These are phyloP conservation scores for Rhizophora apiculata DNA, from an alignment of 345 rosid genomes.

Conservation along the genomic window DNA sequence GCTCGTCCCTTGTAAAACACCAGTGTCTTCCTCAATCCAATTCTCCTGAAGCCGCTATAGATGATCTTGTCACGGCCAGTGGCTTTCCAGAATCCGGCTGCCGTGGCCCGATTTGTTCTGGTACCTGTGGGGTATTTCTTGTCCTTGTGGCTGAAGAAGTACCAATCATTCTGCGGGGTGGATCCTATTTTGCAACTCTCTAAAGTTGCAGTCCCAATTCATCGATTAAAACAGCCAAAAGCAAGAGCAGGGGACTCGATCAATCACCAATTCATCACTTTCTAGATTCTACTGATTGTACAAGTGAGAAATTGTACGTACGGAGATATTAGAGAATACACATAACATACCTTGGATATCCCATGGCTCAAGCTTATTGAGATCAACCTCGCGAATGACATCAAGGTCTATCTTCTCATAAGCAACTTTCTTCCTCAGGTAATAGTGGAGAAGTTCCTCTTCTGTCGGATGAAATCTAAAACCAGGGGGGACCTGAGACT, in stretches of 20 bases:
- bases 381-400: conserved; percentile 97
- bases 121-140: conserved; percentile 97
- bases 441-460: conserved; percentile 94
- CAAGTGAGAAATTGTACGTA: not conserved
- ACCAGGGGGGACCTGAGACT: conserved; percentile 97
- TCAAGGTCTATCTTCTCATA: conserved; percentile 87
- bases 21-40: conserved; percentile 88
- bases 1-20: conserved; percentile 95
- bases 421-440: conserved; percentile 84
- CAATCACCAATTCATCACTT: not conserved
- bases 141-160: conserved; percentile 97
- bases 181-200: conserved; percentile 94
- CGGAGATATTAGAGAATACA: not conserved
- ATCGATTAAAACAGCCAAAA: not conserved
- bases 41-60: conserved; percentile 57
- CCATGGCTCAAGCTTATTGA: conserved; percentile 99
- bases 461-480: conserved; percentile 96
- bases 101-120: conserved; percentile 88
- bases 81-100: conserved; percentile 97
- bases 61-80: conserved; percentile 97
- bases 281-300: too few species aligned
- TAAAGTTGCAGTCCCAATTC: conserved; percentile 19
- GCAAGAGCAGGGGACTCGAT: not conserved
- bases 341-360: conserved; percentile 74
- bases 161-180: conserved; percentile 95